Evolutionary conservation across 371 early-diverging fungal genomes (phyloP), one percentile per base, ranked within the genome.

Genomic region (Mucor irregularis): DNA sequence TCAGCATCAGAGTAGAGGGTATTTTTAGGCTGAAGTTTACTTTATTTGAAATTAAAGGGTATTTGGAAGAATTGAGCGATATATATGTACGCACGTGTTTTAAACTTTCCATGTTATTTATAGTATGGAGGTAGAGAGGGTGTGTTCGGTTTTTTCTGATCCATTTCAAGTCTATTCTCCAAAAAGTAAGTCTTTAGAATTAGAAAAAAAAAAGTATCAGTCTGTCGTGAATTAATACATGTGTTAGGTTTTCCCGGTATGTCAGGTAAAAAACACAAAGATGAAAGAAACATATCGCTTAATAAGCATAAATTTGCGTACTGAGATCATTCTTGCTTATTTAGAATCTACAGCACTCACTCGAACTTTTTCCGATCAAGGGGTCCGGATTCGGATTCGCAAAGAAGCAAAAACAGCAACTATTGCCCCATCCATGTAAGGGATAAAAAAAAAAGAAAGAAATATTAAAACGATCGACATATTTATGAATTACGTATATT

Each of bases 1-100:
- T 98, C 38, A 91, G 91, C 26, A 90, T 95, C 10, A 78, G 97
- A 25, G 81, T 90, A 58, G 96, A 97, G 64, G 98, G 98, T 16
- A 58, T 71, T 5, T 97, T 90, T 67, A 82, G 90, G 21, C 79
- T 98, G 21, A 93, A 91, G 63, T 94, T 97, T 62, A 88, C 91
- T 4, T 75, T 97, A 25, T 95, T 90, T 73, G 91, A 93, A 66
- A 89, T 93, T 24, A 77, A 83, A 14, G 89, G 83, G 86, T 86
- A 78, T 43, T 66, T 50, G 14, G 1, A 33, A 5, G 11, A 5
- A 11, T 42, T 19, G n/a, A n/a, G n/a, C n/a, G n/a, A n/a, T n/a
- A n/a, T 47, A 24, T 11, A 37, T 19, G 44, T 48, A 22, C 11
- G 25, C 19, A 19, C 8, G 19, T 31, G 16, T 42, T n/a, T 29